These are phyloP conservation scores for Xylaria acuta DNA, from an alignment of 495 filamentous ascomycete genomes.

Conservation along the genomic window DNA sequence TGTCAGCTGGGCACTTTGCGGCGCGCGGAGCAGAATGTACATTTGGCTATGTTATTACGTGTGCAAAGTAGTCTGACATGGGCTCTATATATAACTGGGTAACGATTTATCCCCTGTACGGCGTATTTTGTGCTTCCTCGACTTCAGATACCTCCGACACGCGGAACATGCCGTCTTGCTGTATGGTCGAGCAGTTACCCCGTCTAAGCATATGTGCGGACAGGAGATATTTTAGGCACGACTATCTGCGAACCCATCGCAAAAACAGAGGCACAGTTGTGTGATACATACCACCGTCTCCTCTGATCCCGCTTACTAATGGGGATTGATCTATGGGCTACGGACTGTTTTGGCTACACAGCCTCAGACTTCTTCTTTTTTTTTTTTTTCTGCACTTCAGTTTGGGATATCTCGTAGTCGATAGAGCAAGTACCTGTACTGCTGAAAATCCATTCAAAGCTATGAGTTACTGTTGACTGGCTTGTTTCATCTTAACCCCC, in stretches of 20 bases:
- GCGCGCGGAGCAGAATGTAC: neutral
- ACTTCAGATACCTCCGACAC: too few species aligned
- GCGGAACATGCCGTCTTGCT: neutral
- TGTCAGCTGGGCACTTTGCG: neutral
- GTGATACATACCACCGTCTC: neutral
- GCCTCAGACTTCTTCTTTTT: neutral
- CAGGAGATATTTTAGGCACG: too few species aligned
- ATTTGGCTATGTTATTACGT: too few species aligned
- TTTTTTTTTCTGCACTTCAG: neutral
- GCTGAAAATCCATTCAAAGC: neutral
- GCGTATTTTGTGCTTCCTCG: neutral
- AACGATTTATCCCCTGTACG: neutral
- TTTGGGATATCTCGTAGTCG: too few species aligned
- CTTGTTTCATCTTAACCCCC: neutral
- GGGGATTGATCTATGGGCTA: neutral
- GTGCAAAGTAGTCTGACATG: neutral
- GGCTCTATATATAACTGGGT: neutral
- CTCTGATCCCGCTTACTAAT: too few species aligned
- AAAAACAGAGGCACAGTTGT: too few species aligned
- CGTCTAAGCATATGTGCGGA: neutral
- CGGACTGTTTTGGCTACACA: neutral
- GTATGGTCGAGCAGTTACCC: neutral
- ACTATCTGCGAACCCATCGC: too few species aligned
- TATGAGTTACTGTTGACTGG: neutral
- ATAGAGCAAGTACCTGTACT: neutral